Conservation (phyloP, 2,329 filamentous ascomycete species). For the Fusarium robinianum region DNA sequence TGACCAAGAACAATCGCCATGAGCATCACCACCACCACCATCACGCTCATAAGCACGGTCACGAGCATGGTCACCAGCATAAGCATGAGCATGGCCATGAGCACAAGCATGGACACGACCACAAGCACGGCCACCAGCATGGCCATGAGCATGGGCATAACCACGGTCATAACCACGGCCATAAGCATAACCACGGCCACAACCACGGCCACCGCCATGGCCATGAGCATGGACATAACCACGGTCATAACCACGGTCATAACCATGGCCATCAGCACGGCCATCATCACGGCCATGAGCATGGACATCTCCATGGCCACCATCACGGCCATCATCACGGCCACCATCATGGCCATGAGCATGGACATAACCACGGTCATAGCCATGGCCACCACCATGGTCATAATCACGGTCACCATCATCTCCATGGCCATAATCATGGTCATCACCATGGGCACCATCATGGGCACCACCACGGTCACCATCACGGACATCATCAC, state of each 20-base stretch:
- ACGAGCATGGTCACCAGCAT: no score
- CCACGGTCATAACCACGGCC: no score
- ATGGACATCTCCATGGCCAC: not conserved
- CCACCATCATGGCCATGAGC: not conserved
- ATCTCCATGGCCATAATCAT: not conserved
- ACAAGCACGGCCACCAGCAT: not conserved
- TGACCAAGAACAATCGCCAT: constrained; percentile 3
- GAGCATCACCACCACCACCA: not conserved
- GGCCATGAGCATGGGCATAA: not conserved
- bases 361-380: no score
- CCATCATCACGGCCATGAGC: not conserved
- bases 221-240: not conserved
- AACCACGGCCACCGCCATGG: constrained; percentile 5
- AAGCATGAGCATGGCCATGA: constrained; percentile 9
- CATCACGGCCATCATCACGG: not conserved
- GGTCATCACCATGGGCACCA: not conserved
- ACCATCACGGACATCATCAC: not conserved
- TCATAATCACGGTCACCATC: not conserved
- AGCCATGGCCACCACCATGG: not conserved
- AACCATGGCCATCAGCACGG: not conserved
- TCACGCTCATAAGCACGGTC: not conserved
- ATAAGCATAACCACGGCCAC: constrained; percentile 11
- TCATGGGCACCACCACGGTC: not conserved
- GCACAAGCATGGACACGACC: constrained; percentile 2
- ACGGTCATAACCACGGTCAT: not conserved